Evolutionary conservation across 2,329 filamentous ascomycete species (phyloP).

Genomic region (Rosellinia necatrix): DNA sequence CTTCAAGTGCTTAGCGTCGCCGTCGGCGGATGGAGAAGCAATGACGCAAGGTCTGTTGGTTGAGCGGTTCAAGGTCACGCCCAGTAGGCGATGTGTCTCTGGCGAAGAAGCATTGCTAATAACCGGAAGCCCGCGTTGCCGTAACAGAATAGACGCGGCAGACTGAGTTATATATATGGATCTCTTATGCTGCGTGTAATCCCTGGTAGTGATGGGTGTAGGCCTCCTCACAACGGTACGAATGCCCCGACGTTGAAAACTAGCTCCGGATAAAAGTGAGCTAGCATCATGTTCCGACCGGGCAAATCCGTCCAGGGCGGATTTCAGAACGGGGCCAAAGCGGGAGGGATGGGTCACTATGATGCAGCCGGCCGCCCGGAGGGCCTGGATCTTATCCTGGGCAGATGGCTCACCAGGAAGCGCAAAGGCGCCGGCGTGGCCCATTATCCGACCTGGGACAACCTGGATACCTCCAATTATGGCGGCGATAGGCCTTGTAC

Average conservation of each 20-base stretch:
- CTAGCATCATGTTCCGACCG: conserved; percentile 10
- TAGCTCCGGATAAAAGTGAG: conserved; percentile 21
- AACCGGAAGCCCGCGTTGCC: conserved; percentile 52
- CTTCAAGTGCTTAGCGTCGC: conserved; percentile 50
- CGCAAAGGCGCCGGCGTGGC: conserved; percentile 76
- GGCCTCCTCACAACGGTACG: conserved; percentile 52
- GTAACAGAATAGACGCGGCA: conserved; percentile 61
- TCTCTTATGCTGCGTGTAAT: conserved; percentile 47
- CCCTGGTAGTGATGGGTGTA: not conserved
- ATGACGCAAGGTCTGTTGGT: conserved; percentile 67
- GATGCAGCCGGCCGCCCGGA: conserved; percentile 68
- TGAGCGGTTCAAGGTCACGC: conserved; percentile 68
- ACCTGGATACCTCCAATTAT: conserved; percentile 70
- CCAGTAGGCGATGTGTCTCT: conserved; percentile 55
- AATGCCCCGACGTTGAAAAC: conserved; percentile 54
- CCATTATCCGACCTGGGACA: conserved; percentile 71
- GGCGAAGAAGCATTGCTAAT: conserved; percentile 33
- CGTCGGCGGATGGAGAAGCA: conserved; percentile 55
- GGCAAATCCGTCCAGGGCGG: conserved; percentile 52
- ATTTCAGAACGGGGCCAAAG: conserved; percentile 71
- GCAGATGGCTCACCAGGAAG: conserved; percentile 68
- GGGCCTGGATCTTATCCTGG: conserved; percentile 66
- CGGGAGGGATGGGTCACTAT: conserved; percentile 78
- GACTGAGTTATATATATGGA: conserved; percentile 59
- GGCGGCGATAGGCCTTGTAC: conserved; percentile 72